Percentiles rank a stretch among this genome's conserved stretches.
Evolutionary conservation across 106 monocot species (phyloP).

Genomic region (Dendrobium catenatum): DNA sequence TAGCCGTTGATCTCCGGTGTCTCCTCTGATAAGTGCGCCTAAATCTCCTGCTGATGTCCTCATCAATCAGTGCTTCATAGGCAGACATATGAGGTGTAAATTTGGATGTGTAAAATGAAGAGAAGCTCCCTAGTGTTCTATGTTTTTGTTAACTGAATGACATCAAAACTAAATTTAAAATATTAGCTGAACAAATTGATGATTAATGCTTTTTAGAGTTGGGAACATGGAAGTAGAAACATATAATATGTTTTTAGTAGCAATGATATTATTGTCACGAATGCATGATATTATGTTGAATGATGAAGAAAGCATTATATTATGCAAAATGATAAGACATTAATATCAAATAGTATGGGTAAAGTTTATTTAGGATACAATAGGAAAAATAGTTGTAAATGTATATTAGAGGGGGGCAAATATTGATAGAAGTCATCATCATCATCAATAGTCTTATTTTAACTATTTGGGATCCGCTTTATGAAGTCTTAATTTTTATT

Average conservation of each 20-base stretch:
- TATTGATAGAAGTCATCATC: background rate
- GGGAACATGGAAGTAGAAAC: background rate
- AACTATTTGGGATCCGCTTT: too few species aligned
- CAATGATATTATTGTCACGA: background rate
- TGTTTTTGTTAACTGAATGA: background rate
- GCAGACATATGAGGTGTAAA: too few species aligned
- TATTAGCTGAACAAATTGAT: background rate
- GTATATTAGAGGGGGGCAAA: background rate
- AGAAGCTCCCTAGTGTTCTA: background rate
- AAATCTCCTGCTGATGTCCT: too few species aligned
- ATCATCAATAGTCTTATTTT: too few species aligned
- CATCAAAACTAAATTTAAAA: background rate
- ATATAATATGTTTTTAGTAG: background rate
- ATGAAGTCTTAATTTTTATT: too few species aligned
- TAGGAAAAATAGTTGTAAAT: background rate
- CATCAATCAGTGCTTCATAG: too few species aligned
- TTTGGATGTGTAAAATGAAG: too few species aligned
- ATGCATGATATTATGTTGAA: background rate
- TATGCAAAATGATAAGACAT: background rate
- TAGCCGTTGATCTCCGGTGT: too few species aligned
- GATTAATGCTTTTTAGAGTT: background rate
- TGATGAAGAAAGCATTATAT: background rate
- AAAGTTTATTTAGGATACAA: too few species aligned
- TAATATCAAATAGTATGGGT: background rate
- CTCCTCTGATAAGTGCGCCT: too few species aligned